Percentiles rank a stretch among this genome's conserved stretches.
These are phyloP conservation scores for Xylaria castorea DNA, from an alignment of 495 filamentous ascomycete species.

Conservation along the genomic window DNA sequence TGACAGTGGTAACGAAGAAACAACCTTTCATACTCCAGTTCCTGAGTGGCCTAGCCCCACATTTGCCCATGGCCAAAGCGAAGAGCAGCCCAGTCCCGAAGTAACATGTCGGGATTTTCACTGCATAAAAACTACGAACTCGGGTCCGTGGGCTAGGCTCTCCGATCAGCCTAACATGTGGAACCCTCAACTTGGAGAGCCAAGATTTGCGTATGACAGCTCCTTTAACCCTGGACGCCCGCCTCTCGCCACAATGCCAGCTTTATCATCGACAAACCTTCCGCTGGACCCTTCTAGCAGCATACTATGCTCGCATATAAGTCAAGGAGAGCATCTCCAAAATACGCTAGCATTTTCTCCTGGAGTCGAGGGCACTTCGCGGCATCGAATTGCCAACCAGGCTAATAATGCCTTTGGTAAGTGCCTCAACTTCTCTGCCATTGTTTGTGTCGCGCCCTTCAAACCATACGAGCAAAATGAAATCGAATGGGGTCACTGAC, in stretches of 20 bases:
- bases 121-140: not conserved
- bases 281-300: not conserved
- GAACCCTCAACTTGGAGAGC: not conserved
- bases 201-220: not conserved
- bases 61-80: not conserved
- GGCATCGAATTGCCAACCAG: not conserved
- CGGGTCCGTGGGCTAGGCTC: not conserved
- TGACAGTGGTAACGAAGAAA: conserved; percentile 6
- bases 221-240: not conserved
- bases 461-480: not conserved
- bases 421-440: not conserved
- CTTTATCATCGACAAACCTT: not conserved
- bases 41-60: not conserved
- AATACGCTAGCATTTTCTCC: not conserved
- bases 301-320: not conserved
- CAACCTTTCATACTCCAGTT: not conserved
- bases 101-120: not conserved
- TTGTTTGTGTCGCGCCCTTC: not conserved
- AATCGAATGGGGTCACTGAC: not conserved
- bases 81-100: not conserved
- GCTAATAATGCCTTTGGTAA: conserved; percentile 1
- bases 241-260: not conserved
- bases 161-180: conserved; percentile 6
- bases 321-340: not conserved
- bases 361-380: not conserved